A percentile compares a stretch with the other conserved stretches of the same genome.
phyloP scores from a whole-genome alignment of 2,329 filamentous ascomycete species.

The Aurifilum marmelostoma region DNA sequence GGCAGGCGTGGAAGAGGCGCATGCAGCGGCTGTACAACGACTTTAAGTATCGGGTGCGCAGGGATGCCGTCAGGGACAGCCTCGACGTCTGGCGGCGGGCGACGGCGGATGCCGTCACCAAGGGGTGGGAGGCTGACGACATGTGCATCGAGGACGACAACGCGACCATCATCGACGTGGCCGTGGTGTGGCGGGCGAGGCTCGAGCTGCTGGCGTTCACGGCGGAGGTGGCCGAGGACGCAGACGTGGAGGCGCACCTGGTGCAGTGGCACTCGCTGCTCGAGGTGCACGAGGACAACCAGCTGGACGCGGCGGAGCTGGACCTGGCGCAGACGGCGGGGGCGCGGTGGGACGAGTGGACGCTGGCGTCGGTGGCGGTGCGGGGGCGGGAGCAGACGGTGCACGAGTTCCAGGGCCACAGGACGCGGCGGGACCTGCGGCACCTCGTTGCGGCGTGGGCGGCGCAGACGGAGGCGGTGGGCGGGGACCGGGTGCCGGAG shows the following conservation, averaged over 20 bases:
- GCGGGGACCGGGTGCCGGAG: conserved; percentile 30
- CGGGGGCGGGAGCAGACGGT: conserved; percentile 33
- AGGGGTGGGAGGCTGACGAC: conserved; percentile 33
- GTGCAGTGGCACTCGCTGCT: conserved; percentile 33
- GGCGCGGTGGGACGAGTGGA: conserved; percentile 34
- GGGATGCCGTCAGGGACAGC: conserved; percentile 32
- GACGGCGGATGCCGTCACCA: conserved; percentile 31
- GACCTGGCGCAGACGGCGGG: conserved; percentile 33
- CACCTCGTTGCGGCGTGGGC: conserved; percentile 35
- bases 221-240: conserved; percentile 34
- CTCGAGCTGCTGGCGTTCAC: conserved; percentile 30
- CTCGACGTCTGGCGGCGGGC: conserved; percentile 34
- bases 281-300: conserved; percentile 31
- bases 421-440: conserved; percentile 31
- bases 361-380: conserved; percentile 34
- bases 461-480: conserved; percentile 29
- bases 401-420: conserved; percentile 32
- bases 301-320: conserved; percentile 35
- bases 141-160: conserved; percentile 33
- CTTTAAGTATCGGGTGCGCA: conserved; percentile 35
- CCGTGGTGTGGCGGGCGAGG: conserved; percentile 32
- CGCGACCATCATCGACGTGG: conserved; percentile 33
- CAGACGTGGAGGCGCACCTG: conserved; percentile 35
- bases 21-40: conserved; percentile 33
- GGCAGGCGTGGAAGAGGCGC: conserved; percentile 31